Evolutionary conservation across 768 basidiomycete species (phyloP), one percentile per base, ranked within the genome.

Genomic region (Leccinum olivaceopallidum): DNA sequence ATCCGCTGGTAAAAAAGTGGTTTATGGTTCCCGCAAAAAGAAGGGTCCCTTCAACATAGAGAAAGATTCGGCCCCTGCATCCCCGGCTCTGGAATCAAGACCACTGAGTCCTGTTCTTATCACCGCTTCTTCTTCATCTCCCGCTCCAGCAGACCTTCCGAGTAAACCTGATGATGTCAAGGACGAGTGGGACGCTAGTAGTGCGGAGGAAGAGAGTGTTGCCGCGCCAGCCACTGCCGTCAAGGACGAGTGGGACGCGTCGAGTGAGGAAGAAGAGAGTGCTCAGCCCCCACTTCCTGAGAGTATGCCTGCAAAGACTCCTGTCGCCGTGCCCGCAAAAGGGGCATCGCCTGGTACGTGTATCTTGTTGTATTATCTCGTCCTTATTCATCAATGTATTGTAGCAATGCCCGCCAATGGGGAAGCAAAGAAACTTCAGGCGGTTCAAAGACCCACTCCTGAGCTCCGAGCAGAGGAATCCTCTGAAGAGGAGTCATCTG

Each of bases 1-100:
- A 24, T 71, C 78, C 16, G 67, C 62, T 48, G 73, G 72, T 60
- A 94, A 88, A 77, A 94, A 90, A 73, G 87, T 92, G 26, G 84
- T 87, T 6, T 97, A 95, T 72, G 86, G 88, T 52, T 89, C 82
- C 67, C 86, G 87, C 69, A 95, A 94, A 80, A 94, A 90, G 81
- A 90, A 87, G 69, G 81, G 77, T 2, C 81, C 81, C 8, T 70
- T 68, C 53, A 71, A 71, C 34, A 86, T 83, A 69, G 85, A 83
- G 26, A 63, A 58, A 52, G 63, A 63, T 49, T 65, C 68, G 20
- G 28, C 63, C 7, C 69, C 67, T 47, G 77, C 76, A 26, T 83
- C 86, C 2, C 82, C 85, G 48, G 79, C 79, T 47, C 78, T 79
- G 32, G 79, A 80, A 62, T 87, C 86, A 57, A 77, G 83, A 61